These are phyloP conservation scores for Zizania palustris DNA, from an alignment of 202 grass and related monocot genomes.

Conservation along the genomic window DNA sequence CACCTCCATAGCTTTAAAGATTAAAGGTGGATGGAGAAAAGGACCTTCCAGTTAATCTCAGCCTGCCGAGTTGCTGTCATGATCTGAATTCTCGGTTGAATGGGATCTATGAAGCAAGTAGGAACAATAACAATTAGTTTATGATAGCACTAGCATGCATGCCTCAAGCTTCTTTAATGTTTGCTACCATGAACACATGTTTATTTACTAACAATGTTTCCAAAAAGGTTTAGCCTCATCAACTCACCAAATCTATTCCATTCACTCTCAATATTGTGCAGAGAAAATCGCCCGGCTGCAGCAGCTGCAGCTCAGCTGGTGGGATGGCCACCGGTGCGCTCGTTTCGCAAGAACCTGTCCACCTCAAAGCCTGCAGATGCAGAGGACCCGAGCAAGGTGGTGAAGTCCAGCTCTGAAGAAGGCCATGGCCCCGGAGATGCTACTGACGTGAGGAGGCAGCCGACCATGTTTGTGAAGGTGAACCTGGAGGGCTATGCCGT, in stretches of 20 bases:
- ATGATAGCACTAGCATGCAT: neutral
- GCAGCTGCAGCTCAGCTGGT: constrained; percentile 7
- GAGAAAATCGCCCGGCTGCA: neutral
- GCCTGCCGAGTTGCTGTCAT: constrained; percentile 15
- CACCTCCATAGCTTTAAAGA: constrained; percentile 2
- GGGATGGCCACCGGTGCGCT: constrained; percentile 55
- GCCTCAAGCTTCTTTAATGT: neutral
- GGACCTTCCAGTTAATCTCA: neutral
- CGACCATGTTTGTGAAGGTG: constrained; percentile 81
- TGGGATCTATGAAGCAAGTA: neutral
- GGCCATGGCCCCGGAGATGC: constrained; percentile 17
- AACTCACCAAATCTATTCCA: neutral
- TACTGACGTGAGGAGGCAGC: constrained; percentile 2
- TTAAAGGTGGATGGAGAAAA: neutral
- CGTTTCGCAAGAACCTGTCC: constrained; percentile 52
- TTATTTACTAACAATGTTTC: neutral
- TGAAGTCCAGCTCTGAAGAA: neutral
- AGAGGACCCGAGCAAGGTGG: constrained; percentile 37
- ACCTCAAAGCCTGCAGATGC: constrained; percentile 13
- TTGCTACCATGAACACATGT: constrained; percentile 1
- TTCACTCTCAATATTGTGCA: neutral
- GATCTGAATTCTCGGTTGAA: neutral
- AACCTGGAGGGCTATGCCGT: constrained; percentile 79
- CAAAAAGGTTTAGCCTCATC: neutral
- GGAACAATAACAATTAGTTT: neutral